Percentiles rank a stretch among this genome's conserved stretches.
These are phyloP conservation scores for Phialophora expanda DNA, from an alignment of 2,329 filamentous ascomycete genomes.

Conservation along the genomic window DNA sequence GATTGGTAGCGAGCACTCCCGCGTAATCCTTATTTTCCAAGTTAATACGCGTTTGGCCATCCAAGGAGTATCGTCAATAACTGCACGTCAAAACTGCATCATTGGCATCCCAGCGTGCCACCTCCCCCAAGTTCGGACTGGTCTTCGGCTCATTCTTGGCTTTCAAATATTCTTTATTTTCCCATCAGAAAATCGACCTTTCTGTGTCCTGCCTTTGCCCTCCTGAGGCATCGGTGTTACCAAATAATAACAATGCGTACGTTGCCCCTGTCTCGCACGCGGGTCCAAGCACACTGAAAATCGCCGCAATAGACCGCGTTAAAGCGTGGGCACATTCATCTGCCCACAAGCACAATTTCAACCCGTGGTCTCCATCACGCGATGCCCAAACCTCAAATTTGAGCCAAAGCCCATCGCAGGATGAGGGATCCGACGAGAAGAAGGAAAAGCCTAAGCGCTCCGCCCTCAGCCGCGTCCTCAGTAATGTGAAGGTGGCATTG, in stretches of 20 bases:
- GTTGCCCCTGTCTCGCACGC: background rate
- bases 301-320: slow-evolving; percentile 30
- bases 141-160: background rate
- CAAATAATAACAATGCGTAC: slow-evolving; percentile 28
- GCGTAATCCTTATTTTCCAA: background rate
- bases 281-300: slow-evolving; percentile 3
- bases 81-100: background rate
- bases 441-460: slow-evolving; percentile 32
- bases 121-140: background rate
- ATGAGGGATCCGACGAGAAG: slow-evolving; percentile 16
- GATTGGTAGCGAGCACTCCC: background rate
- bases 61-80: no score
- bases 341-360: slow-evolving; percentile 38
- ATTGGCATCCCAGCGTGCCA: background rate
- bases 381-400: slow-evolving; percentile 9
- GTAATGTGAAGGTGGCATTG: slow-evolving; percentile 66
- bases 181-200: background rate
- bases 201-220: background rate
- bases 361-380: slow-evolving; percentile 32
- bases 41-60: background rate
- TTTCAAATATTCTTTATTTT: background rate
- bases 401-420: slow-evolving; percentile 9
- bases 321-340: slow-evolving; percentile 37
- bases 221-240: background rate
- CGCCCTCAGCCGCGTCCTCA: slow-evolving; percentile 21